phyloP scores from a whole-genome alignment of 1,139 yeast species.

The Yamadazyma siamensis region DNA sequence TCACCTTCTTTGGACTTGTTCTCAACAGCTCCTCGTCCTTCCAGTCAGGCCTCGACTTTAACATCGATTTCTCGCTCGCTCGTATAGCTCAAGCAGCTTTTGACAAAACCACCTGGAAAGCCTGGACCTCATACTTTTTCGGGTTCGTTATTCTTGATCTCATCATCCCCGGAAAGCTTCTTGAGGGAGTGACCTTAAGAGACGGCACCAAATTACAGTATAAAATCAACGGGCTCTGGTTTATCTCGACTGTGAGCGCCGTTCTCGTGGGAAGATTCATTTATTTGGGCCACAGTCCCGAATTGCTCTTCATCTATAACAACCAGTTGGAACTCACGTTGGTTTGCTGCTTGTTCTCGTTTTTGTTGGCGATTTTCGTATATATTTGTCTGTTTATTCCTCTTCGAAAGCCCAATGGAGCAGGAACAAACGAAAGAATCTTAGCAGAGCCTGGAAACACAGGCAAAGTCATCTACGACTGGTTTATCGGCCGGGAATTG shows the following conservation, averaged over 20 bases:
- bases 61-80: constrained; percentile 19
- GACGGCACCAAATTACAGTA: constrained; percentile 71
- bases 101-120: constrained; percentile 52
- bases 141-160: constrained; percentile 61
- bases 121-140: constrained; percentile 73
- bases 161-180: constrained; percentile 67
- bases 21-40: constrained; percentile 52
- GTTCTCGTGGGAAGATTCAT: constrained; percentile 49
- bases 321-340: constrained; percentile 65
- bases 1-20: constrained; percentile 56
- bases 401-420: constrained; percentile 46
- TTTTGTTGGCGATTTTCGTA: constrained; percentile 59
- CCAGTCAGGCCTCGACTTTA: constrained; percentile 44
- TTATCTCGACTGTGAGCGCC: constrained; percentile 46
- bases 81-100: constrained; percentile 22
- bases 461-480: constrained; percentile 72
- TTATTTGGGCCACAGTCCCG: constrained; percentile 50
- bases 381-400: constrained; percentile 69
- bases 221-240: constrained; percentile 74
- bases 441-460: constrained; percentile 88
- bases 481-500: constrained; percentile 96
- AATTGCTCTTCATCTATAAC: constrained; percentile 69
- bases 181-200: constrained; percentile 67
- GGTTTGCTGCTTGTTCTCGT: constrained; percentile 62
- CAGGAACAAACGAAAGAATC: constrained; percentile 60